Base-by-base conservation (phyloP, 2,329 filamentous ascomycete genomes). In the Trichoderma hamatum region DNA sequence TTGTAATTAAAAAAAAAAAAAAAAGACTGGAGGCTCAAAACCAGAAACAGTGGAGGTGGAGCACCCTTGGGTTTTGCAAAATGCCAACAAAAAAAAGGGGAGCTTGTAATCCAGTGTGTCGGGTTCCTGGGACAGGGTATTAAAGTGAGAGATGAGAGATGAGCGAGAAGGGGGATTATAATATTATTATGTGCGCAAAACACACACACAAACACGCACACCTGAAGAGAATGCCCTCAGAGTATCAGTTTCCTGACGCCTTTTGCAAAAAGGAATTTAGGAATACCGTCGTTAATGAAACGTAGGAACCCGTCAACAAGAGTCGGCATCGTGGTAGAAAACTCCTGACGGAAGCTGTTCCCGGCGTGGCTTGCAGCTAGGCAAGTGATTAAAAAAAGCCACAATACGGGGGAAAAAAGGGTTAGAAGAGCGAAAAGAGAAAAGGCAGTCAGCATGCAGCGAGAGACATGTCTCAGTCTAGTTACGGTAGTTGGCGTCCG, bases 1-100 rank as follows among this genome's bases (percentile, higher is more conserved):
- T 13, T 43, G 39, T 46, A 19, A 21, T 30, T 46, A 5, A 11
- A 6, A 14, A 24, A 4, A 34, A 54, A n/a, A 11, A 24, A 54
- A 30, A 30, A 19, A 3, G 24, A 16, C 51, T 13, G 39, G 34
- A 43, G 7, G 34, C 10, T 39, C 5, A 30, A 58, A 60, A 52
- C 9, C 13, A 36, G 21, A 60, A 24, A 14, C 11, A 49, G 61
- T 24, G 11, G 61, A 16, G 11, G 19, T 30, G 51, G 36, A n/a
- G 13, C n/a, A 46, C 62, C 52, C 52, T 10, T 34, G 62, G 52
- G 3, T 32, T 56, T 49, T 66, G 46, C 61, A 64, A 39, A 64
- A 21, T 21, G 10, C 36, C 39, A 43, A 43, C 51, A 26, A 34
- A 26, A 36, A 32, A 30, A 43, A 60, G 16, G 34, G 49, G 19